phyloP scores from a whole-genome alignment of 345 rosid species.

The Sonneratia alba region DNA sequence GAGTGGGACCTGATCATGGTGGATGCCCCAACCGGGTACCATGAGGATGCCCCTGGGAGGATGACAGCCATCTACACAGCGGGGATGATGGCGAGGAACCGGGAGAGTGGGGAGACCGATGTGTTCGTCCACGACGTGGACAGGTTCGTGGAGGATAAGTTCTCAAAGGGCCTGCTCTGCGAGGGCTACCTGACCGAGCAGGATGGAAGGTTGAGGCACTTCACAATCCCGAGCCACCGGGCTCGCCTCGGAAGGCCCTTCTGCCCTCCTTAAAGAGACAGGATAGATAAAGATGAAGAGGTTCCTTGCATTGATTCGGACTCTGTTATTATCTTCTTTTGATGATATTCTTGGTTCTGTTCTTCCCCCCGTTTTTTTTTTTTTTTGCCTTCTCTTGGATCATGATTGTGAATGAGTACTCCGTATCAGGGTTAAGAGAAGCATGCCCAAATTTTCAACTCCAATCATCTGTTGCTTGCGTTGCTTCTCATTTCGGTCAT shows the following conservation, averaged over 20 bases:
- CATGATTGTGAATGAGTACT: no score
- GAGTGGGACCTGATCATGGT: conserved; percentile 96
- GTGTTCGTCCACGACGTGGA: conserved; percentile 89
- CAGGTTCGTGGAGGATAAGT: conserved; percentile 65
- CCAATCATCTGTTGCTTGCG: no score
- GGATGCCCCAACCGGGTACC: conserved; percentile 88
- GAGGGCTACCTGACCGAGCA: conserved; percentile 61
- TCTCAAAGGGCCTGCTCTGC: conserved; percentile 59
- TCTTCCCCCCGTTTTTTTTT: no score
- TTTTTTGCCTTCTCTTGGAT: no score
- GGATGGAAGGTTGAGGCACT: conserved; percentile 66
- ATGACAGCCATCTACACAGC: conserved; percentile 83
- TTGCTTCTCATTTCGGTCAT: no score
- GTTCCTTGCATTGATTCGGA: background rate
- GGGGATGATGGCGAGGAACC: conserved; percentile 67
- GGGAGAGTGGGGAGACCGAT: conserved; percentile 54
- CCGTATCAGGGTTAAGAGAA: no score
- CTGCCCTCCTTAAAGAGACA: conserved; percentile 7
- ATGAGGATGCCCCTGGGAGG: conserved; percentile 74
- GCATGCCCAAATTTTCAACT: no score
- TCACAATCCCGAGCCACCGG: conserved; percentile 66
- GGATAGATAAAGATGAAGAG: background rate
- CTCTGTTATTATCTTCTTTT: background rate
- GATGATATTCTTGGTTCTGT: no score
- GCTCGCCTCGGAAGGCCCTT: conserved; percentile 33